Base-by-base conservation (phyloP, 805 yeast genomes). In the Saccharomycopsis synnaedendra region DNA sequence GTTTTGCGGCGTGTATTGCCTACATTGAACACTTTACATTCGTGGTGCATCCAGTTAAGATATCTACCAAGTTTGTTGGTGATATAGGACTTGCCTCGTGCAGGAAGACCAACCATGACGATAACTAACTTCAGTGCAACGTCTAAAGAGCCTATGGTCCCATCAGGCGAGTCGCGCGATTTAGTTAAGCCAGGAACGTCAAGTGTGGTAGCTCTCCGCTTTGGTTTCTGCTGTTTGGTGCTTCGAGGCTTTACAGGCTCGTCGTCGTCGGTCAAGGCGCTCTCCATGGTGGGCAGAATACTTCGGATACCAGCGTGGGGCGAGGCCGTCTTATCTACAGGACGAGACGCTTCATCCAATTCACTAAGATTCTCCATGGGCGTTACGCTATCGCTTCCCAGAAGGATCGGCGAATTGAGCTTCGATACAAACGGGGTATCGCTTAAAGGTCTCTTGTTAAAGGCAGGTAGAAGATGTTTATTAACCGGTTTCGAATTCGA, bases 161-260 rank as follows among this genome's bases (percentile, higher is more conserved):
- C 86, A 60, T 85, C 90, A 0, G 95, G 93, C 0, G 88, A 78
- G 3, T 76, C 75, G 52, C 84, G 79, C 1, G 89, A 80, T 43
- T 83, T 75, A 0, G 97, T 88, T 52, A 87, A 82, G 1, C 97
- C 97, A 0, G 97, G 96, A 5, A 90, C 85, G 60, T 88, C 95
- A 42, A 89, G 72, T 0, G 96, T 86, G 5, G 95, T 85, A 0
- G 89, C 85, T 51, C 86, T 69, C 41, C 83, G 66, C 36, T 66
- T 67, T 2, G 61, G 66, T 40, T 28, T 40, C 6, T 19, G 9
- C 9, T 9, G 28, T 39, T 39, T 19, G 9, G 3, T n/a, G n/a
- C 37, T n/a, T 34, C n/a, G 10, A 34, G n/a, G n/a, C 37, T n/a
- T n/a, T 34, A 10, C 41, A 8, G 41, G 41, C 27, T 19, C 8